A percentile compares a stretch with the other conserved stretches of the same genome.
phyloP scores from a whole-genome alignment of 225 moss, liverwort and hornwort genomes.

The Pseudoscleropodium purum region DNA sequence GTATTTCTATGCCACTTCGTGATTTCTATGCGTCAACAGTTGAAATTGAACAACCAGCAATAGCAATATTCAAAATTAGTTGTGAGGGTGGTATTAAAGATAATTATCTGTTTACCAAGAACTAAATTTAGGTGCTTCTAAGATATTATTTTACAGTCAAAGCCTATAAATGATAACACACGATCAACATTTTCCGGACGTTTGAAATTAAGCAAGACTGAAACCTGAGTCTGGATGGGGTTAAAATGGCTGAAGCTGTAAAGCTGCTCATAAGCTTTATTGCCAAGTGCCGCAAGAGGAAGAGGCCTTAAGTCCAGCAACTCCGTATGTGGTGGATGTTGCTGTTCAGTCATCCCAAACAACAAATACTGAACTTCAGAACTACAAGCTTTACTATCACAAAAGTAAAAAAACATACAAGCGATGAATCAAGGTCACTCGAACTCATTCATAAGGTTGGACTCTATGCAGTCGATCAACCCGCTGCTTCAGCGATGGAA shows the following conservation, averaged over 20 bases:
- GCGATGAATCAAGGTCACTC: background rate
- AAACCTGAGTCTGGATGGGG: conserved; percentile 95
- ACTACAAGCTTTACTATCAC: background rate
- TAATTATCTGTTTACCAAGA: background rate
- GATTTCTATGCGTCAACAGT: background rate
- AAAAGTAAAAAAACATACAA: background rate
- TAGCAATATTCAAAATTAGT: background rate
- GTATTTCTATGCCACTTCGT: background rate
- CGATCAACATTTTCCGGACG: background rate
- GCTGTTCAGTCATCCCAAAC: conserved; percentile 33
- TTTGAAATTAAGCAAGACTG: background rate
- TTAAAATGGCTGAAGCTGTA: conserved; percentile 98
- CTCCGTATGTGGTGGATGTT: conserved; percentile 94
- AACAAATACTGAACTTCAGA: background rate
- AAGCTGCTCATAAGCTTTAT: conserved; percentile 68
- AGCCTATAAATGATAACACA: background rate
- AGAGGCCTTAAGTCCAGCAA: conserved; percentile 84
- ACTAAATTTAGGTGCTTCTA: background rate
- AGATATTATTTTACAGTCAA: background rate
- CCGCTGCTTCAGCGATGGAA: background rate
- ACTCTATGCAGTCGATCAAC: background rate
- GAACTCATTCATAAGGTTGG: background rate
- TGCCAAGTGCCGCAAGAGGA: conserved; percentile 64
- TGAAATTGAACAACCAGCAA: background rate
- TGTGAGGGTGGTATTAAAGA: background rate